These are phyloP conservation scores for Cicer bijugum DNA, from an alignment of 306 rosid genomes.

Conservation along the genomic window DNA sequence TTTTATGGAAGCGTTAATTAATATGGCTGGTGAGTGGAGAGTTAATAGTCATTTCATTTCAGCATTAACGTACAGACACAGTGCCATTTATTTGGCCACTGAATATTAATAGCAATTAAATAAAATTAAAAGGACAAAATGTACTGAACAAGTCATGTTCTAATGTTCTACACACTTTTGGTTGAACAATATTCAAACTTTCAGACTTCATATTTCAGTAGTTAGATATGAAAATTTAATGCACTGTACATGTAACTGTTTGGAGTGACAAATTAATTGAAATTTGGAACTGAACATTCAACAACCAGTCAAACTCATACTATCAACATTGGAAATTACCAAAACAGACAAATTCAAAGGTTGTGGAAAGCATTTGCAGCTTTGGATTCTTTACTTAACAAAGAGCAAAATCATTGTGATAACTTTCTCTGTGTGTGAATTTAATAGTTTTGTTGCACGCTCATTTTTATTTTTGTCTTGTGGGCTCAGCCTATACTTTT, in stretches of 20 bases:
- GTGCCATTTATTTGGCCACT: neutral
- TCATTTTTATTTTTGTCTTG: conserved; percentile 57
- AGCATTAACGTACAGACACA: neutral
- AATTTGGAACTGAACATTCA: conserved; percentile 1
- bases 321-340: conserved; percentile 40
- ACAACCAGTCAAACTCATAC: conserved; percentile 26
- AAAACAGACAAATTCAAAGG: conserved; percentile 41
- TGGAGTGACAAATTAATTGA: conserved; percentile 35
- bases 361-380: conserved; percentile 46
- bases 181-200: conserved; percentile 38
- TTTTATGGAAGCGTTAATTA: neutral
- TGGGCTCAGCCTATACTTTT: conserved; percentile 72
- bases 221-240: conserved; percentile 60
- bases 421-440: conserved; percentile 46
- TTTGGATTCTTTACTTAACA: conserved; percentile 76
- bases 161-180: conserved; percentile 13
- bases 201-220: conserved; percentile 20
- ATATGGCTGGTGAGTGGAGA: neutral
- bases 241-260: conserved; percentile 42
- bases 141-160: conserved; percentile 13
- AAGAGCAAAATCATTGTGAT: conserved; percentile 54
- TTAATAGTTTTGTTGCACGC: conserved; percentile 55
- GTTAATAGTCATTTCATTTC: neutral
- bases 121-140: conserved; percentile 18
- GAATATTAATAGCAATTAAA: neutral